phyloP scores from a whole-genome alignment of 1,284 basidiomycete species.

The Microbotryum scabiosae region DNA sequence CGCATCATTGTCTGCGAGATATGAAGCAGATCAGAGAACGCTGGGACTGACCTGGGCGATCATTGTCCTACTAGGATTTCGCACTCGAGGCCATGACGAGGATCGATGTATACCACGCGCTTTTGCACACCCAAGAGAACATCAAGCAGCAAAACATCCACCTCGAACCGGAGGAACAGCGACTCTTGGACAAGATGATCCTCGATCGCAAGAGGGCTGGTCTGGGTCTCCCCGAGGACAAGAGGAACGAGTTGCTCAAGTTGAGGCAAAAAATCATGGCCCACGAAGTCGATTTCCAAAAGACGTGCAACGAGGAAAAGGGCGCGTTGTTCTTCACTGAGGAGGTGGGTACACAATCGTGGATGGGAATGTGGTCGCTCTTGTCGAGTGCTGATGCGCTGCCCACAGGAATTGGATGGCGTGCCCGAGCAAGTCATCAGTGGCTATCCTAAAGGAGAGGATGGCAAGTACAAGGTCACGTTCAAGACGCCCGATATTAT shows the following conservation, averaged over 20 bases:
- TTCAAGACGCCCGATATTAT: constrained; percentile 68
- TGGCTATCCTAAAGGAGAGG: constrained; percentile 52
- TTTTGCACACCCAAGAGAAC: constrained; percentile 53
- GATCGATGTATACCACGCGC: constrained; percentile 62
- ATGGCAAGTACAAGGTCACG: constrained; percentile 44
- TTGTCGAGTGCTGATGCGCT: neutral
- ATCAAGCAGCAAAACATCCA: constrained; percentile 45
- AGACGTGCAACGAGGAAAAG: constrained; percentile 79
- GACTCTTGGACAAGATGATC: constrained; percentile 66
- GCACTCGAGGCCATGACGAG: constrained; percentile 64
- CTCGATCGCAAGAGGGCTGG: constrained; percentile 67
- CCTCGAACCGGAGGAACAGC: constrained; percentile 56
- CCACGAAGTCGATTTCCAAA: constrained; percentile 61
- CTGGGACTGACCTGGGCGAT: too few species aligned
- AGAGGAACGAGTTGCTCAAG: constrained; percentile 51
- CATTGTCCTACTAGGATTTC: too few species aligned
- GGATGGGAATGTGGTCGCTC: too few species aligned
- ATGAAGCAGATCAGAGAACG: too few species aligned
- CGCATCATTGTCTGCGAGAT: too few species aligned
- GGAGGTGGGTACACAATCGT: constrained; percentile 45
- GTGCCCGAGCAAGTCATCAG: constrained; percentile 66
- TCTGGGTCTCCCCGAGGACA: constrained; percentile 57
- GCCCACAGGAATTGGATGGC: constrained; percentile 60
- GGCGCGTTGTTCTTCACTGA: constrained; percentile 34
- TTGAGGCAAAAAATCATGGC: constrained; percentile 54